Evolutionary conservation across 257 asterid genomes (phyloP).

Genomic region (Anisodus tanguticus): DNA sequence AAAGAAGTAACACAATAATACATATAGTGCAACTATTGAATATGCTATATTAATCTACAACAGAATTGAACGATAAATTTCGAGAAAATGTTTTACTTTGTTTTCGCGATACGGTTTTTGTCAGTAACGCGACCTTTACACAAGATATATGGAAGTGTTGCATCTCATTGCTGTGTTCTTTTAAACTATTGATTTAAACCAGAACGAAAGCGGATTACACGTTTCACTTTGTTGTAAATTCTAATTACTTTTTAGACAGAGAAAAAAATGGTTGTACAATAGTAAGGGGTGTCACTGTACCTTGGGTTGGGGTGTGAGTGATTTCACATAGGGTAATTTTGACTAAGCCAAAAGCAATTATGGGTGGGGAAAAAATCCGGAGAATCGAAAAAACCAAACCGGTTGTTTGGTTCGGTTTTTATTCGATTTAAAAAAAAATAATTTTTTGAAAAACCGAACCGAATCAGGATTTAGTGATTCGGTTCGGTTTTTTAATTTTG

Average conservation of each 20-base stretch:
- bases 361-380: no score
- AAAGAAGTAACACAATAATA: not conserved
- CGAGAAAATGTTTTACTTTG: no score
- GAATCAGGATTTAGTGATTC: no score
- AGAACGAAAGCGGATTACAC: not conserved
- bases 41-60: no score
- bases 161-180: not conserved
- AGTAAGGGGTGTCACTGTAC: not conserved
- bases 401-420: no score
- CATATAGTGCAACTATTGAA: not conserved
- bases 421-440: no score
- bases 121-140: no score
- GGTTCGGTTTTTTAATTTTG: no score
- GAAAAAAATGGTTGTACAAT: not conserved
- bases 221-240: not conserved
- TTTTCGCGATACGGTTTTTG: no score
- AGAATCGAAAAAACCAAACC: no score
- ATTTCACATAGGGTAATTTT: slow-evolving; percentile 1
- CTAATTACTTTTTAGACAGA: not conserved
- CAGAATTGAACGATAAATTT: not conserved
- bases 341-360: not conserved
- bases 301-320: not conserved
- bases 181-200: not conserved
- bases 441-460: no score
- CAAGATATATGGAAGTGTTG: no score